Evolutionary conservation across 2,329 filamentous ascomycete genomes (phyloP).

Genomic region (Ascocoryne sarcoides): DNA sequence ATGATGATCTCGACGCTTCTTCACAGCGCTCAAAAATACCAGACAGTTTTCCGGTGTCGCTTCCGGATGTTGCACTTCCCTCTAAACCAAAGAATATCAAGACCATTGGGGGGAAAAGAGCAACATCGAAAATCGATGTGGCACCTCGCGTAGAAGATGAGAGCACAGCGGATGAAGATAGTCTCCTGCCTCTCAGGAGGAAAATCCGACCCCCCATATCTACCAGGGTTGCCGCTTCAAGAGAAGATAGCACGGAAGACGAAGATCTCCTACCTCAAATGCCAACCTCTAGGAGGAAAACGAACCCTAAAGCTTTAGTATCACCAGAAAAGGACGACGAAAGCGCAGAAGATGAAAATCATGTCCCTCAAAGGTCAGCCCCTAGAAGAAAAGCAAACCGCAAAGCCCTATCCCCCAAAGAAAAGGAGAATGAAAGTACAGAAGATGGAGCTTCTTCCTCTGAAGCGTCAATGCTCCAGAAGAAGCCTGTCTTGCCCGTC

Average conservation of each 20-base stretch:
- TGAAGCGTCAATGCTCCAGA: not conserved
- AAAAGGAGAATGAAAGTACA: slow-evolving; percentile 1
- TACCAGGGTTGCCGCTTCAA: no score
- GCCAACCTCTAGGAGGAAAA: no score
- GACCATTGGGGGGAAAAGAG: slow-evolving; percentile 2
- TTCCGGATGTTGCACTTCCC: slow-evolving; percentile 3
- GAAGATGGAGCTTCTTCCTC: slow-evolving; percentile 1
- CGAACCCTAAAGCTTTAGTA: not conserved
- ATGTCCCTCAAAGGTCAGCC: not conserved
- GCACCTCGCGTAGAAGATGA: slow-evolving; percentile 5
- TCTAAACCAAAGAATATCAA: slow-evolving; percentile 9
- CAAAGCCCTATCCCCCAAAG: not conserved
- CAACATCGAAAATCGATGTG: not conserved
- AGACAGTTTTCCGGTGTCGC: slow-evolving; percentile 21
- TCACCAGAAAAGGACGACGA: slow-evolving; percentile 5
- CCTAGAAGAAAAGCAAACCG: not conserved
- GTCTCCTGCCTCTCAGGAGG: not conserved
- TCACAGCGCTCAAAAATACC: slow-evolving; percentile 23
- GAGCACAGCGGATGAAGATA: slow-evolving; percentile 1
- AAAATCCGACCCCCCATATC: no score
- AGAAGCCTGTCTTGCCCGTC: not conserved
- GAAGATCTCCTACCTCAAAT: no score
- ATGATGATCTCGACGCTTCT: slow-evolving; percentile 23
- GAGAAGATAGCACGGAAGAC: no score
- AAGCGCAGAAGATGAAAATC: slow-evolving; percentile 3